Conservation (phyloP, 345 rosid genomes). For the Eucalyptus polyanthemos region DNA sequence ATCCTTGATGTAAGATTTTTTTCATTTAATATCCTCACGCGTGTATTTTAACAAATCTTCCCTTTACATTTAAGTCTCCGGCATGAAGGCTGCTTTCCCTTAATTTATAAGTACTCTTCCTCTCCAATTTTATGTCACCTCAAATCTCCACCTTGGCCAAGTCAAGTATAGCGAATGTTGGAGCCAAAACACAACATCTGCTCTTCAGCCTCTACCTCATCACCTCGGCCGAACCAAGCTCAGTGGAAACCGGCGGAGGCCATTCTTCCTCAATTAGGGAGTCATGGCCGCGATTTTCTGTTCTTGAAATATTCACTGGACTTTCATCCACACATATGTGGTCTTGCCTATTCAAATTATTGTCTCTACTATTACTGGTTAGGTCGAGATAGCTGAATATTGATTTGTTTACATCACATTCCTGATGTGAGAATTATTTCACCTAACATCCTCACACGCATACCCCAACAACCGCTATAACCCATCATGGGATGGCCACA, state of each 20-base stretch:
- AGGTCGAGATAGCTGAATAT: not conserved
- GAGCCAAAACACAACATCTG: not conserved
- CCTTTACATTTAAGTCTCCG: not conserved
- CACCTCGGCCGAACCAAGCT: not conserved
- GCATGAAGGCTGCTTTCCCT: not conserved
- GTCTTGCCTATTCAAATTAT: not conserved
- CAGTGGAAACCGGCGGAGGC: not conserved
- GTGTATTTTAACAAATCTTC: not conserved
- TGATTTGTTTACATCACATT: not conserved
- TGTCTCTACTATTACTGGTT: not conserved
- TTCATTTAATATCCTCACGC: not conserved
- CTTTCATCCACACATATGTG: not conserved
- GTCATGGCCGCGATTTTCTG: not conserved
- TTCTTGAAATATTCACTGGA: not conserved
- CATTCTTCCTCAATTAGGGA: not conserved
- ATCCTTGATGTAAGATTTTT: not conserved
- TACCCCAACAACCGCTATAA: not conserved
- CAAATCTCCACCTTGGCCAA: not conserved
- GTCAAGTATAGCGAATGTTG: not conserved
- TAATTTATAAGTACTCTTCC: not conserved
- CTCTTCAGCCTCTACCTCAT: not conserved
- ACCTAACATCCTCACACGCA: not conserved
- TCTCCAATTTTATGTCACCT: not conserved
- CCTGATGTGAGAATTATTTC: not conserved
- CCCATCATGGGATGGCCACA: not conserved